Percentiles rank a stretch among this genome's conserved stretches.
Conservation (phyloP, 2,329 filamentous ascomycete species). For the Pseudogymnoascus sp. region DNA sequence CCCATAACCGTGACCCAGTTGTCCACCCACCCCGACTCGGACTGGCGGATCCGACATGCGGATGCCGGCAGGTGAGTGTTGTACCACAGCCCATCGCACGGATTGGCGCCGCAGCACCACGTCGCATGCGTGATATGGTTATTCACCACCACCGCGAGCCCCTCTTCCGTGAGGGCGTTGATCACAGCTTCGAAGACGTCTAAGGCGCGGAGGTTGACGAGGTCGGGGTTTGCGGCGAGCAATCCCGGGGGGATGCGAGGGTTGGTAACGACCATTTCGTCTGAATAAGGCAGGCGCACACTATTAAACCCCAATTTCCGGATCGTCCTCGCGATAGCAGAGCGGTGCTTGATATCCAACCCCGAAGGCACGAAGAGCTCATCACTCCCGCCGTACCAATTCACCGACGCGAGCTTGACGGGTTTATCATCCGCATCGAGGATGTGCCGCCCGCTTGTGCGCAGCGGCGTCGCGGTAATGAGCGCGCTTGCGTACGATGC, state of each 20-base stretch:
- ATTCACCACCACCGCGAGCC: conserved; percentile 58
- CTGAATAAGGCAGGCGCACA: conserved; percentile 58
- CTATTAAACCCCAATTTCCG: conserved; percentile 59
- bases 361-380: conserved; percentile 56
- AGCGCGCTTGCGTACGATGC: background rate
- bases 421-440: conserved; percentile 48
- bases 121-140: conserved; percentile 61
- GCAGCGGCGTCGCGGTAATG: conserved; percentile 39
- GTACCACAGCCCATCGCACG: conserved; percentile 58
- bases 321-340: conserved; percentile 51
- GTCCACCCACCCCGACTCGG: conserved; percentile 54
- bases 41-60: conserved; percentile 52
- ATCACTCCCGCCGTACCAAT: conserved; percentile 65
- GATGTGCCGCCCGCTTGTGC: conserved; percentile 50
- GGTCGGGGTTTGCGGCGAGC: conserved; percentile 51
- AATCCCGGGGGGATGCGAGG: conserved; percentile 43
- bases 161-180: conserved; percentile 49
- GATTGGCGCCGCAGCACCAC: conserved; percentile 61
- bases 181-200: conserved; percentile 54
- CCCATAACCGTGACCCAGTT: conserved; percentile 59
- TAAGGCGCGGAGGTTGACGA: conserved; percentile 46
- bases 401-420: conserved; percentile 55
- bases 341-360: conserved; percentile 53
- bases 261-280: conserved; percentile 57
- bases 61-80: conserved; percentile 51